Percentiles rank a stretch among this genome's conserved stretches.
Conservation (phyloP, 192 early-diverging fungal genomes). For the Coemansia sp. region DNA sequence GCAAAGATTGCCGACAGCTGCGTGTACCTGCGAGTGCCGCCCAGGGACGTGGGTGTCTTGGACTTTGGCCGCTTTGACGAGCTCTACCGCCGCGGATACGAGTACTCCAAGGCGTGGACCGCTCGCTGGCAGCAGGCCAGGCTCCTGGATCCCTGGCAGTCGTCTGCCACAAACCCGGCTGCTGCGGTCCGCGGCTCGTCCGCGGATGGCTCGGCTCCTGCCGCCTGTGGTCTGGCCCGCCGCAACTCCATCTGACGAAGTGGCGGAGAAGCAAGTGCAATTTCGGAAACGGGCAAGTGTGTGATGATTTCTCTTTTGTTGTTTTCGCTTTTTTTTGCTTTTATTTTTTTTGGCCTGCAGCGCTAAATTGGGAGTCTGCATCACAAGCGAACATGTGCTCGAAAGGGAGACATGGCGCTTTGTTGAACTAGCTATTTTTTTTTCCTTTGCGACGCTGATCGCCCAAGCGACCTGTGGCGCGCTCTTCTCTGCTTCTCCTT, state of each 20-base stretch:
- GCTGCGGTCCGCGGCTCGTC: background rate
- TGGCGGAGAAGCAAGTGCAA: background rate
- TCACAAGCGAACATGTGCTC: background rate
- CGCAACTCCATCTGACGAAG: conserved; percentile 40
- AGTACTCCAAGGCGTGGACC: conserved; percentile 78
- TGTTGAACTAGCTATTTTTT: background rate
- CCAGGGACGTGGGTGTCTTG: conserved; percentile 81
- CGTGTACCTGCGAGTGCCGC: conserved; percentile 88
- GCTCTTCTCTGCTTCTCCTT: background rate
- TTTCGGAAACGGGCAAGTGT: background rate
- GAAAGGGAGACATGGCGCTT: no score
- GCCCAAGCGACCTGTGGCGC: no score
- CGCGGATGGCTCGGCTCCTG: background rate
- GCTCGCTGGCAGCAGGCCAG: conserved; percentile 82
- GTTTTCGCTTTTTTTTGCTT: background rate
- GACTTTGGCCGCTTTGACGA: conserved; percentile 93
- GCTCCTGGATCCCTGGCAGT: conserved; percentile 57
- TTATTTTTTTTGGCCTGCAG: background rate
- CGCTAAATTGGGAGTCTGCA: background rate
- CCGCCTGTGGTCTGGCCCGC: conserved; percentile 14
- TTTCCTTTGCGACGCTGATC: background rate
- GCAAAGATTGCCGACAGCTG: conserved; percentile 81
- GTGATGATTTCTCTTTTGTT: background rate
- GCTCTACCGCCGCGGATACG: conserved; percentile 85
- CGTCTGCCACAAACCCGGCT: background rate